Percentiles rank a stretch among this genome's conserved stretches.
Evolutionary conservation across 768 basidiomycete genomes (phyloP).

Genomic region (Auricularia sp.): DNA sequence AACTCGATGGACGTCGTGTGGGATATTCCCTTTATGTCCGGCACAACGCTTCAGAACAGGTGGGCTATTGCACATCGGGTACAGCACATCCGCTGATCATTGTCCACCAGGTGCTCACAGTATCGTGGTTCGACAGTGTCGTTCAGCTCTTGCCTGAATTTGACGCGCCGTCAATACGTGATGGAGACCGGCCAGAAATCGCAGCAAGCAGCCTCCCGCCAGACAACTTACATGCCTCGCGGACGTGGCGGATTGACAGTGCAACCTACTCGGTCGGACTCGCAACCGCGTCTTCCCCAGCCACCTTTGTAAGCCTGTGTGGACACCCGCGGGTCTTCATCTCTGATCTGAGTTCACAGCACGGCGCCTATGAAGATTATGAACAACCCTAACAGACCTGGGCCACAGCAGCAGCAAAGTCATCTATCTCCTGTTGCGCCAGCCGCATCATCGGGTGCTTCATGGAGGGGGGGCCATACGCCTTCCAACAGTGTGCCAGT

Average conservation of each 20-base stretch:
- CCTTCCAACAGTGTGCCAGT: not conserved
- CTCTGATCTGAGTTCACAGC: slow-evolving; percentile 18
- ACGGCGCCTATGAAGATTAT: slow-evolving; percentile 53
- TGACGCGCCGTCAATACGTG: slow-evolving; percentile 77
- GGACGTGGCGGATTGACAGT: slow-evolving; percentile 40
- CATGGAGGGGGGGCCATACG: not conserved
- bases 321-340: slow-evolving; percentile 6
- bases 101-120: slow-evolving; percentile 58
- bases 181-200: slow-evolving; percentile 58
- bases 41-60: slow-evolving; percentile 77
- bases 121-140: slow-evolving; percentile 87
- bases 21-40: slow-evolving; percentile 94
- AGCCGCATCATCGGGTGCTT: not conserved
- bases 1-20: slow-evolving; percentile 91
- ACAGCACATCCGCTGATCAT: not conserved
- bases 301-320: not conserved
- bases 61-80: slow-evolving; percentile 21
- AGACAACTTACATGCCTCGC: slow-evolving; percentile 50
- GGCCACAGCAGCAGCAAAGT: not conserved
- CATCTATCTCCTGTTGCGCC: not conserved
- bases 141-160: slow-evolving; percentile 81
- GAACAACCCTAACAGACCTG: slow-evolving; percentile 53
- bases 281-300: not conserved
- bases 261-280: not conserved
- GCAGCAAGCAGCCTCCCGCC: slow-evolving; percentile 33